Conservation (phyloP, 2,329 filamentous ascomycete species). For the Fusarium circinatum region DNA sequence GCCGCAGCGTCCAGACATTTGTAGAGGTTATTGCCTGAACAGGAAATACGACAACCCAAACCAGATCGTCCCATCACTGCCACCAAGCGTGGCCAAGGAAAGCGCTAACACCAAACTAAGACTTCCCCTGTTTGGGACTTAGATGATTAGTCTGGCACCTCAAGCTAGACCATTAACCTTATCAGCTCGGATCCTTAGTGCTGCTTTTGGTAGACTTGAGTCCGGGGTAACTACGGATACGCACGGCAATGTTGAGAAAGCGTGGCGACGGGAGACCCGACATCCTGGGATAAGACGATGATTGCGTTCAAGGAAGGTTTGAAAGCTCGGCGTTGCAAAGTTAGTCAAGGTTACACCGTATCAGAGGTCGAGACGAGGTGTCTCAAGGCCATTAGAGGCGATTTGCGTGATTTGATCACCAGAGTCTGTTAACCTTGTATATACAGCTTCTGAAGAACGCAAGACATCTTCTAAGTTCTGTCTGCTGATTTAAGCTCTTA, state of each 20-base stretch:
- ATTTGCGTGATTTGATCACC: not conserved
- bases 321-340: too few relatives aligned
- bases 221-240: not conserved
- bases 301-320: not conserved
- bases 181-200: too few relatives aligned
- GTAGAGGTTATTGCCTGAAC: not conserved
- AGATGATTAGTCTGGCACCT: too few relatives aligned
- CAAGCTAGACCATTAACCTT: too few relatives aligned
- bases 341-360: accelerated
- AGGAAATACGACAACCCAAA: not conserved
- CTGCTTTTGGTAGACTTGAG: too few relatives aligned
- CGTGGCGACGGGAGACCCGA: accelerated
- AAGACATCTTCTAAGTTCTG: too few relatives aligned
- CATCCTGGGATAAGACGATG: not conserved
- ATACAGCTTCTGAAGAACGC: not conserved
- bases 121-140: not conserved
- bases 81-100: not conserved
- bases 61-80: accelerated
- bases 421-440: not conserved
- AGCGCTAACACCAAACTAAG: not conserved
- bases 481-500: too few relatives aligned
- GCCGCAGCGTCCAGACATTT: too few relatives aligned
- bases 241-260: too few relatives aligned
- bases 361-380: not conserved
- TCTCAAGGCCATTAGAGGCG: not conserved